These are phyloP conservation scores for Colletotrichum spaethianum DNA, from an alignment of 2,329 filamentous ascomycete genomes.

Conservation along the genomic window DNA sequence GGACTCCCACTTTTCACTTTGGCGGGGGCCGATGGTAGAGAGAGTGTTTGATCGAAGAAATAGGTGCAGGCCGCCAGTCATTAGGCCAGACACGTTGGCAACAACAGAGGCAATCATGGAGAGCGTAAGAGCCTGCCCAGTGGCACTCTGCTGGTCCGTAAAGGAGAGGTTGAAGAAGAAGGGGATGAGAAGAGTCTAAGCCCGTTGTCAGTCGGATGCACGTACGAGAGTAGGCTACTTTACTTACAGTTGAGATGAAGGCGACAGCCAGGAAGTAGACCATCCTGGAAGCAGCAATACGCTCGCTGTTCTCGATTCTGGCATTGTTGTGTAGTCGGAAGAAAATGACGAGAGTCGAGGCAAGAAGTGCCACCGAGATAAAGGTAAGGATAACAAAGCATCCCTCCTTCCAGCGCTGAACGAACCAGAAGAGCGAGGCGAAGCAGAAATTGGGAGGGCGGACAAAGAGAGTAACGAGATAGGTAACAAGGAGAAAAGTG, in stretches of 20 bases:
- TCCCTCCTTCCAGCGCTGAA: conserved; percentile 71
- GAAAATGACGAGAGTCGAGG: conserved; percentile 68
- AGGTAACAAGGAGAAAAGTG: conserved; percentile 67
- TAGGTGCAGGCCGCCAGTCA: conserved; percentile 76
- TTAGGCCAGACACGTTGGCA: conserved; percentile 75
- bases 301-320: conserved; percentile 70
- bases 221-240: not conserved
- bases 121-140: conserved; percentile 61
- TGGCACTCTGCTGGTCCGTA: conserved; percentile 51
- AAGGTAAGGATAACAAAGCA: conserved; percentile 68
- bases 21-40: conserved; percentile 65
- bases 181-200: conserved; percentile 71
- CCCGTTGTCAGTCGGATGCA: conserved; percentile 45
- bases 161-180: conserved; percentile 74
- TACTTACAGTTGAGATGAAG: conserved; percentile 69
- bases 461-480: conserved; percentile 70
- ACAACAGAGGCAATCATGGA: conserved; percentile 77
- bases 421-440: conserved; percentile 77
- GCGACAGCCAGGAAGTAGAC: conserved; percentile 75
- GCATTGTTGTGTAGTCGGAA: conserved; percentile 68
- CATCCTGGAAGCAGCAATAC: conserved; percentile 77
- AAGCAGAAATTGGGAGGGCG: conserved; percentile 74
- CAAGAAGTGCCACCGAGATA: conserved; percentile 65
- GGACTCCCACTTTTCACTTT: conserved; percentile 59
- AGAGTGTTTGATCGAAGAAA: conserved; percentile 76